Evolutionary conservation across 306 rosid species (phyloP).

Genomic region (Albizia julibrissin): DNA sequence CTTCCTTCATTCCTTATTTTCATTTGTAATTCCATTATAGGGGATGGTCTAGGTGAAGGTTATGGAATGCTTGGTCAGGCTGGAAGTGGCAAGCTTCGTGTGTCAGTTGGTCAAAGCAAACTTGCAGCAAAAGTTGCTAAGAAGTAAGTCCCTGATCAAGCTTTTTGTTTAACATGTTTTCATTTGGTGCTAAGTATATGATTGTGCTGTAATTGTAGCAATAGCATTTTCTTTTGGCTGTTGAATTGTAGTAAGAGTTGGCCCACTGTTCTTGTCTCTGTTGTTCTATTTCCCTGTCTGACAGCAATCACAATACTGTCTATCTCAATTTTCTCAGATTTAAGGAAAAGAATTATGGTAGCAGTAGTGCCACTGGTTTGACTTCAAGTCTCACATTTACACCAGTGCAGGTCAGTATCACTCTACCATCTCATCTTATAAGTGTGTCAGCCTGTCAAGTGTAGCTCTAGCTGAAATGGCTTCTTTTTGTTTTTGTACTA

Average conservation of each 20-base stretch:
- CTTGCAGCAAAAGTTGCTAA: conserved; percentile 93
- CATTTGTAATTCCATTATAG: conserved; percentile 45
- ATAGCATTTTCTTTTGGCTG: neutral
- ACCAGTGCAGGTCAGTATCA: conserved; percentile 81
- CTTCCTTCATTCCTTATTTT: conserved; percentile 25
- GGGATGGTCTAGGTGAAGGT: conserved; percentile 97
- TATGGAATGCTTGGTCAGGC: conserved; percentile 99
- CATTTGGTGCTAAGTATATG: conserved; percentile 8
- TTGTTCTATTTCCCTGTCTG: conserved; percentile 12
- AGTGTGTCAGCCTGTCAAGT: neutral
- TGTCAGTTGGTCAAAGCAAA: conserved; percentile 78
- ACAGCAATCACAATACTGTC: conserved; percentile 11
- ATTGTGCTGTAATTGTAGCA: neutral
- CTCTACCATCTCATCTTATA: neutral
- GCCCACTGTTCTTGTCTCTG: conserved; percentile 1
- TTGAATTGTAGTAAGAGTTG: neutral
- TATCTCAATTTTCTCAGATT: conserved; percentile 54
- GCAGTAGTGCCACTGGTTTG: conserved; percentile 93
- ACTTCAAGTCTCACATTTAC: conserved; percentile 94
- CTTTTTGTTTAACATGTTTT: conserved; percentile 15
- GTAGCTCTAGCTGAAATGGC: neutral
- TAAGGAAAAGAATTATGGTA: conserved; percentile 84
- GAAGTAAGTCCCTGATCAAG: conserved; percentile 50
- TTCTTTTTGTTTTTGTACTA: neutral
- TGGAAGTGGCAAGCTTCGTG: conserved; percentile 97